Conservation (phyloP, 345 rosid species). For the Firmiana major region DNA sequence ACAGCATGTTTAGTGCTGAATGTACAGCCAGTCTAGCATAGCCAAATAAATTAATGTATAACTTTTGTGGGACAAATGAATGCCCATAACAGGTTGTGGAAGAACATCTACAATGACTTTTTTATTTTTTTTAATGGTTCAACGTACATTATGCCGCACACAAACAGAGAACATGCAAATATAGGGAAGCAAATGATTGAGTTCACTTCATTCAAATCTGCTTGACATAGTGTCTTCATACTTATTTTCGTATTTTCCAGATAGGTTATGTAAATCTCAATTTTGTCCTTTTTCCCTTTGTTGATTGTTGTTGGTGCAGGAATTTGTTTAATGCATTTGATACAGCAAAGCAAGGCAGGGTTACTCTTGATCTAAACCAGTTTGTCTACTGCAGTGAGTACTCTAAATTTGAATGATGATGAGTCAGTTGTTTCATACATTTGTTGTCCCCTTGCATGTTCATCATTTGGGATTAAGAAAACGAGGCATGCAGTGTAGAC, state of each 20-base stretch:
- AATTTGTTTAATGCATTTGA: constrained; percentile 65
- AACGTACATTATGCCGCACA: not conserved
- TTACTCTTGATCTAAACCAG: constrained; percentile 63
- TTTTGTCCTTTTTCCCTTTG: not conserved
- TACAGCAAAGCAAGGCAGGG: constrained; percentile 67
- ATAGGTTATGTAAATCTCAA: not conserved
- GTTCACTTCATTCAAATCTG: not conserved
- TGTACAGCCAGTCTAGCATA: not conserved
- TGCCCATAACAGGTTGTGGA: not conserved
- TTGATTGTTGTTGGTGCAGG: constrained; percentile 25
- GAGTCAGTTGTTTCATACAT: not conserved
- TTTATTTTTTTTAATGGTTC: not conserved
- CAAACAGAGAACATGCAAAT: not conserved
- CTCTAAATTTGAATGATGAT: not conserved
- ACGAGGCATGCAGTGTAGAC: not conserved
- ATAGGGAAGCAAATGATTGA: not conserved
- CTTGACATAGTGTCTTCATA: not conserved
- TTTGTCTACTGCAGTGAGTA: constrained; percentile 67
- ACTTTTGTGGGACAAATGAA: not conserved
- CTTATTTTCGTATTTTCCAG: not conserved
- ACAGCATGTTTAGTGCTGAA: not conserved
- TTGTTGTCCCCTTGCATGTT: not conserved
- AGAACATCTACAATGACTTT: not conserved
- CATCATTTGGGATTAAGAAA: not conserved
- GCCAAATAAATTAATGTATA: not conserved